A percentile compares a stretch with the other conserved stretches of the same genome.
phyloP scores from a whole-genome alignment of 306 rosid species.

The Corylus heterophylla region DNA sequence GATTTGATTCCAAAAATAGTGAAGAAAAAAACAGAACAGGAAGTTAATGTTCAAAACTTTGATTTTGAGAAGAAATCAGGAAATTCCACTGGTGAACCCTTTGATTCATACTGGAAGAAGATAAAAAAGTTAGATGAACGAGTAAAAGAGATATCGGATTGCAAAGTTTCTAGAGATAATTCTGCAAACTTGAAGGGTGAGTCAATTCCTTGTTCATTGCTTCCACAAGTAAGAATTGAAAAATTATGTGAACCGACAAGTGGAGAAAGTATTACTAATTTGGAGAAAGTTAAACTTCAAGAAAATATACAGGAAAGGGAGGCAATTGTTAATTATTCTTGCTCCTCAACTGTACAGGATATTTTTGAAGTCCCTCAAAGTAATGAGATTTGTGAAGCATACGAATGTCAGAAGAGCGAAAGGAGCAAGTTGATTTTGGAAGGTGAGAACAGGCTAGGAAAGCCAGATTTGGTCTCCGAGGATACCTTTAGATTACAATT shows the following conservation, averaged over 20 bases:
- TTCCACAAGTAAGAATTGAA: slow-evolving; percentile 32
- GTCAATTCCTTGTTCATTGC: slow-evolving; percentile 46
- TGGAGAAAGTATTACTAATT: slow-evolving; percentile 18
- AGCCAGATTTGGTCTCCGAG: slow-evolving; percentile 43
- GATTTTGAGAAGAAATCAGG: slow-evolving; percentile 35
- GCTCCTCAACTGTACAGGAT: slow-evolving; percentile 55
- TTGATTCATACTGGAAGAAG: slow-evolving; percentile 59
- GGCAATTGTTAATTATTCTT: slow-evolving; percentile 26
- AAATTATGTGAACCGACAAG: slow-evolving; percentile 22
- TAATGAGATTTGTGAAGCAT: slow-evolving; percentile 29
- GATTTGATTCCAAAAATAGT: slow-evolving; percentile 23
- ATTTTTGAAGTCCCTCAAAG: slow-evolving; percentile 73
- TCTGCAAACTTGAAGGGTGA: slow-evolving; percentile 28
- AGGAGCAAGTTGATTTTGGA: slow-evolving; percentile 38
- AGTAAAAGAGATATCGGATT: slow-evolving; percentile 66
- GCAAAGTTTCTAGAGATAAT: slow-evolving; percentile 47
- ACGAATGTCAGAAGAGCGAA: slow-evolving; percentile 37
- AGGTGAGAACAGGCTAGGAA: slow-evolving; percentile 46
- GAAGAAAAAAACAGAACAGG: slow-evolving; percentile 39
- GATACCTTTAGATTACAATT: slow-evolving; percentile 33
- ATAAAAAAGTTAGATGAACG: slow-evolving; percentile 60
- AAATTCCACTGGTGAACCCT: slow-evolving; percentile 30
- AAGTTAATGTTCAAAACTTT: slow-evolving; percentile 29
- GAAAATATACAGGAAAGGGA: slow-evolving; percentile 29
- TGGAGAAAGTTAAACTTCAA: slow-evolving; percentile 22